Base-by-base conservation (phyloP, 1,139 yeast genomes). In the Magnusiomyces fungicola region DNA sequence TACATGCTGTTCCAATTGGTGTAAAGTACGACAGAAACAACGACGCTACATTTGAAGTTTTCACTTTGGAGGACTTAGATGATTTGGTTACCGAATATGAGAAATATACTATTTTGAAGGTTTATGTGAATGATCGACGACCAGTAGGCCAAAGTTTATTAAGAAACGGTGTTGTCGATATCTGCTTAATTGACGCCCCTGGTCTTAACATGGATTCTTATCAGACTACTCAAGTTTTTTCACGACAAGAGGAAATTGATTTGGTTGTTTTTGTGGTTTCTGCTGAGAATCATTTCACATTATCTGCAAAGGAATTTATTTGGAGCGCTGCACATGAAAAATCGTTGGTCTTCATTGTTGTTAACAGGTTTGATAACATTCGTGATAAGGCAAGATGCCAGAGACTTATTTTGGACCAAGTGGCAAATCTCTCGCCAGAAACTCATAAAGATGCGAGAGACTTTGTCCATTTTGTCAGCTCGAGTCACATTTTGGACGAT, bases 201-300 rank as follows among this genome's bases (percentile, higher is more conserved):
- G 99, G 99, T 0, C 73, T 94, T 53, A 94, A 94, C 62, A 76
- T 89, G 75, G 97, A 92, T 62, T 86, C 94, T 12, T 84, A 84
- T 58, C 96, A 88, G 64, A 94, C 99, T 0, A 87, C 97, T 1
- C 96, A 90, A 61, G 90, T 94, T 0, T 90, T 90, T 65, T 84
- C 97, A 2, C 79, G 97, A 54, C 98, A 94, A 68, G 98, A 94
- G 62, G 98, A 94, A 63, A 94, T 94, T 57, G 99, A 94, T 64
- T 73, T 94, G 59, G 96, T 94, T 7, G 92, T 94, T 0, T 94
- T 94, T 70, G 98, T 94, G 3, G 96, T 94, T 3, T 86, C 85
- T 63, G 95, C 98, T 0, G 97, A 90, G 62, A 94, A 94, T 60
- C 97, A 92, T 64, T 85, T 94, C 61, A 94, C 99, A 0, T 72